These are phyloP conservation scores for Sistotremastrum suecicum DNA, from an alignment of 768 basidiomycete species.

Conservation along the genomic window DNA sequence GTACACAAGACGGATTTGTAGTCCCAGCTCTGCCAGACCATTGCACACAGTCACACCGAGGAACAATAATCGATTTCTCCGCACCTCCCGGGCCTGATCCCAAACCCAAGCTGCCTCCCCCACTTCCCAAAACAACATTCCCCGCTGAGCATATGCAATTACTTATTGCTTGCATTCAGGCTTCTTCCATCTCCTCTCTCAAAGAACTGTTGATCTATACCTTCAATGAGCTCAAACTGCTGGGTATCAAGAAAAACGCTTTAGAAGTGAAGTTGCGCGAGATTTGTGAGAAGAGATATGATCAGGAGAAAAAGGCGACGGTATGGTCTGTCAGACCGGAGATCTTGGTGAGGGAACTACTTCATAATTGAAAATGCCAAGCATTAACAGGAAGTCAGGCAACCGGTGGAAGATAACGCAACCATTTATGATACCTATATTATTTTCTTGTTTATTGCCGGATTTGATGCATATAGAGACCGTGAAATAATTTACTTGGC, in stretches of 20 bases:
- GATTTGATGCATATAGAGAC: too few relatives aligned
- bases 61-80: constrained; percentile 4
- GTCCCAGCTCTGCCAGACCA: constrained; percentile 32
- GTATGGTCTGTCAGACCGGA: constrained; percentile 55
- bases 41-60: constrained; percentile 9
- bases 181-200: constrained; percentile 46
- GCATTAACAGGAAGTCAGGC: too few relatives aligned
- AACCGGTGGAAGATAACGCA: too few relatives aligned
- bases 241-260: constrained; percentile 72
- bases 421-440: too few relatives aligned
- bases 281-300: constrained; percentile 49
- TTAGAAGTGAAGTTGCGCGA: constrained; percentile 73
- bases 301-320: constrained; percentile 37
- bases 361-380: too few relatives aligned
- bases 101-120: not conserved
- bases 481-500: too few relatives aligned
- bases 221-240: constrained; percentile 49
- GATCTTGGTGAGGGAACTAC: constrained; percentile 8
- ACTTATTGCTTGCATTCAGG: constrained; percentile 48
- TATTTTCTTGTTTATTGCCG: too few relatives aligned
- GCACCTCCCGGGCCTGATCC: constrained; percentile 2
- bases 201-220: constrained; percentile 59
- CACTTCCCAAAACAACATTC: constrained; percentile 41
- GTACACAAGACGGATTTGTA: constrained; percentile 22
- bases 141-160: constrained; percentile 50